These are phyloP conservation scores for Populus hybrid DNA, from an alignment of 441 rosid genomes.

Conservation along the genomic window DNA sequence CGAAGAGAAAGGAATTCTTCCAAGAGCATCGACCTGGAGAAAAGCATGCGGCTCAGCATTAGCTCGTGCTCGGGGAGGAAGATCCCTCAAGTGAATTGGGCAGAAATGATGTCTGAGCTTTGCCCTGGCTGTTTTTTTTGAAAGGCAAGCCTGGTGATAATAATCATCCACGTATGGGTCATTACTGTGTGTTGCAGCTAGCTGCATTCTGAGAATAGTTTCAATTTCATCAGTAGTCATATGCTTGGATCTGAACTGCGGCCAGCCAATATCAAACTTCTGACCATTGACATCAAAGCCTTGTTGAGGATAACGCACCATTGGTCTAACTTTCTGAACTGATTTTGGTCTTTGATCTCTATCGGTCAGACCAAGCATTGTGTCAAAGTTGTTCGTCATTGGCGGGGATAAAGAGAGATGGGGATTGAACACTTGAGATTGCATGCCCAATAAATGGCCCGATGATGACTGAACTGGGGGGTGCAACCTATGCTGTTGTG, in stretches of 20 bases:
- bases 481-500: slow-evolving; percentile 58
- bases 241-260: slow-evolving; percentile 70
- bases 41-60: slow-evolving; percentile 77
- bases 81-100: slow-evolving; percentile 77
- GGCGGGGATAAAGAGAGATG: slow-evolving; percentile 71
- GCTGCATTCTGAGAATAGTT: slow-evolving; percentile 78
- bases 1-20: slow-evolving; percentile 88
- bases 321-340: slow-evolving; percentile 63
- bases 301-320: slow-evolving; percentile 49
- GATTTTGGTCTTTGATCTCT: slow-evolving; percentile 66
- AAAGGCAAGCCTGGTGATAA: slow-evolving; percentile 84
- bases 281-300: slow-evolving; percentile 49
- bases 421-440: slow-evolving; percentile 59
- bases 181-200: slow-evolving; percentile 84
- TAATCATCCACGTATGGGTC: slow-evolving; percentile 95
- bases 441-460: slow-evolving; percentile 65
- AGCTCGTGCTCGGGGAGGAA: slow-evolving; percentile 68
- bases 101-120: slow-evolving; percentile 82
- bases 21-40: slow-evolving; percentile 95
- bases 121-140: slow-evolving; percentile 71
- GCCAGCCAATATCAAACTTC: slow-evolving; percentile 53
- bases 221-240: slow-evolving; percentile 83
- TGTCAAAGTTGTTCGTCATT: slow-evolving; percentile 50
- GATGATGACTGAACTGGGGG: slow-evolving; percentile 59
- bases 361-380: slow-evolving; percentile 61